Base-by-base conservation (phyloP, 441 rosid species). In the Croton laevigatus region DNA sequence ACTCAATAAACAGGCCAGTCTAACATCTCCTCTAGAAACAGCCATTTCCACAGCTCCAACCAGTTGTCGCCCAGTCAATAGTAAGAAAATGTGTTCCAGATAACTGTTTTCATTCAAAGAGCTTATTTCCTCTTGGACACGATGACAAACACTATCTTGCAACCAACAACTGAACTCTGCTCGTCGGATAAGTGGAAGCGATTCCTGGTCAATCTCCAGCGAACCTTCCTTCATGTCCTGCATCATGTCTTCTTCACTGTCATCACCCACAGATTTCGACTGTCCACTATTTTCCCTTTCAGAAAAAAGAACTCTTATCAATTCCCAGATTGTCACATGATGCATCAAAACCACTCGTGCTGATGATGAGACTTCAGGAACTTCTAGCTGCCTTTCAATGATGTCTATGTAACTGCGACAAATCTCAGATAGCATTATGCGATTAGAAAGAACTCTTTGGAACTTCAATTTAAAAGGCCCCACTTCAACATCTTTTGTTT, bases 301-400 rank as follows among this genome's bases (percentile, higher is more conserved):
- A 45, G 95, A 83, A 62, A 91, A 93, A 68, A 95, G 97, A 82
- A 93, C 98, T 76, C 85, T 93, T 64, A 93, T 88, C 78, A 93
- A 86, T 83, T 95, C 98, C 99, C 99, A 95, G 51, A 86, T 90
- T 90, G 93, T 91, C 70, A 89, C 98, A 78, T 95, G 95, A 81
- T 95, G 95, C 84, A 80, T 88, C 86, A 88, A 88, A 82, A 87
- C 84, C 83, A 88, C 81, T 75, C 87, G 90, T 37, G 90, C 80
- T 37, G 89, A 85, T 66, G 85, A 77, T 71, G 98, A 79, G 74
- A 91, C 71, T 70, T 88, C 95, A 73, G 91, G 76, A 84, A 88
- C 81, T 79, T 91, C 97, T 77, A 93, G 79, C 83, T 91, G 93
- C 79, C 83, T 83, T 85, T 95, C 98, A 52, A 89, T 86, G 59